These are phyloP conservation scores for Schizosaccharomyces cryophilus DNA, from an alignment of 805 yeast genomes.

Conservation along the genomic window DNA sequence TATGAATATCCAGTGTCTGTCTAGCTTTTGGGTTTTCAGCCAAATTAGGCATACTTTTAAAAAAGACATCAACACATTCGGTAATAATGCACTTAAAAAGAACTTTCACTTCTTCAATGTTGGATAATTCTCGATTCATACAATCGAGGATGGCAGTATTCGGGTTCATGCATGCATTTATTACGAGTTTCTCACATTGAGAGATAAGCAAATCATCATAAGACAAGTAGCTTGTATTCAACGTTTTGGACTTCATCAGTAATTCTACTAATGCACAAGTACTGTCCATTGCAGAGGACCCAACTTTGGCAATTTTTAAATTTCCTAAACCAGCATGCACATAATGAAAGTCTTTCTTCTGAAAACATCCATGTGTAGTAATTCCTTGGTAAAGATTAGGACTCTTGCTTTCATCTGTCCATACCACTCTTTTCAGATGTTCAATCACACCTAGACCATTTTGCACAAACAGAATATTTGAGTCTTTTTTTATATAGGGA, in stretches of 20 bases:
- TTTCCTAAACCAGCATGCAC: not conserved
- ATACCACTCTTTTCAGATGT: not conserved
- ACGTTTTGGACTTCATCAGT: not conserved
- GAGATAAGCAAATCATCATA: constrained; percentile 8
- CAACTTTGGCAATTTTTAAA: not conserved
- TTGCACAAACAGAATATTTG: not conserved
- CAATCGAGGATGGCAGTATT: constrained; percentile 57
- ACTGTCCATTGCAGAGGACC: not conserved
- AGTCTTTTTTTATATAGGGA: not conserved
- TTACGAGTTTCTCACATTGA: constrained; percentile 52
- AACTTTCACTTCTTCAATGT: constrained; percentile 19
- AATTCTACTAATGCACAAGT: not conserved
- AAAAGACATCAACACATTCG: not conserved
- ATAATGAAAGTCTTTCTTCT: not conserved
- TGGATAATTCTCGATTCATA: constrained; percentile 49
- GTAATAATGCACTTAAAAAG: not conserved
- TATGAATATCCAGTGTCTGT: not conserved
- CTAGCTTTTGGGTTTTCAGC: not conserved
- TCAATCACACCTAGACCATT: not conserved
- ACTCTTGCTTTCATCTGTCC: not conserved
- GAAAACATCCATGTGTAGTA: not conserved
- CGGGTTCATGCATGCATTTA: constrained; percentile 68
- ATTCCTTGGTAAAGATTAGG: not conserved
- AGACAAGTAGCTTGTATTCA: not conserved
- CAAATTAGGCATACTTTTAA: not conserved